Evolutionary conservation across 2,329 filamentous ascomycete genomes (phyloP), one percentile per base, ranked within the genome.

Genomic region (Diaporthe vexans): DNA sequence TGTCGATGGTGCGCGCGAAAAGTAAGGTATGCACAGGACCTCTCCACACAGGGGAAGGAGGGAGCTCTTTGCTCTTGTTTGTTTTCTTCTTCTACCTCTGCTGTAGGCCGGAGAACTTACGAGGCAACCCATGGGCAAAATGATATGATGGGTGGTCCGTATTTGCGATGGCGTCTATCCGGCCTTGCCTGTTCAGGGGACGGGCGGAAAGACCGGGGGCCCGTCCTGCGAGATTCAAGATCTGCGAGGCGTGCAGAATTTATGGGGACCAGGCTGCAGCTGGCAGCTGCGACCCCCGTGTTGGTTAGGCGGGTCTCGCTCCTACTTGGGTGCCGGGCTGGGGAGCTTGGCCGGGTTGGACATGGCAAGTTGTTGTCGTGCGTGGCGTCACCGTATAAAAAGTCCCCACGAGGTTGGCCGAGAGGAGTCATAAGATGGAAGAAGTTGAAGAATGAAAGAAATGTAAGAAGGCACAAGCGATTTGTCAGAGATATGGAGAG

Each of bases 111-210:
- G 52, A 52, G 40, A 63, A 76, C 74, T 76, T 76, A 76, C 74
- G 74, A 76, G 74, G 72, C 74, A 76, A 69, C 74, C 74, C 74
- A 76, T 76, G 68, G 71, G 63, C 51, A 48, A 48, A 52, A 54
- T 69, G 48, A 69, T 37, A 57, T 58, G 35, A 74, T 52, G 61
- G 65, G 57, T 67, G 63, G 73, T 69, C 73, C 74, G 74, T 75
- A 75, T 73, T 58, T 73, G 54, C 61, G 48, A 40, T 67, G n/a
- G 58, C 71, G 59, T 43, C 26, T 68, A 17, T 37, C 69, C 46
- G 33, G 43, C 46, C 69, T 35, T 52, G 48, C 61, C 33, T 54
- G 57, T 56, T 72, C 70, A 72, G 70, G 70, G 68, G 70, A 52
- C 57, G 46, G 56, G 54, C 69, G 69, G 57, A 71, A 61, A 61